phyloP scores from a whole-genome alignment of 75 land plant species.

The Pinus tabuliformis region DNA sequence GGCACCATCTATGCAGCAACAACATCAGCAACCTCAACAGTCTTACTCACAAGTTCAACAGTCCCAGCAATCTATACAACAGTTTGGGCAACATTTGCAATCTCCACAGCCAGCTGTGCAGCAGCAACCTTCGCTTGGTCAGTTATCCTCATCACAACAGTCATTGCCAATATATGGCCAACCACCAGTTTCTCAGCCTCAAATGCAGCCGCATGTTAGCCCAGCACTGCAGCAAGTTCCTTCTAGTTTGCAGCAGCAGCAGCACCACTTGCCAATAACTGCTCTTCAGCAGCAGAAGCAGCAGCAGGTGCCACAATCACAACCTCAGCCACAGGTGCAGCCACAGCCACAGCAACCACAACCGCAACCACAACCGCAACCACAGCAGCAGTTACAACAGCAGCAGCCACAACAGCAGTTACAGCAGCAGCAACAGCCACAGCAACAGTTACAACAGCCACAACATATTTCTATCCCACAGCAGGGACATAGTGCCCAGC shows the following conservation, averaged over 20 bases:
- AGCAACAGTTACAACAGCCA: constrained; percentile 4
- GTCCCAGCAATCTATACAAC: constrained; percentile 20
- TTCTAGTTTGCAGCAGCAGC: constrained; percentile 17
- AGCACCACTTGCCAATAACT: constrained; percentile 10
- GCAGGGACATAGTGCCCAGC: constrained; percentile 3
- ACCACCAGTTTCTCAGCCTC: constrained; percentile 28
- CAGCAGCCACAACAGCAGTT: constrained; percentile 52
- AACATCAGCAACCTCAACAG: constrained; percentile 20
- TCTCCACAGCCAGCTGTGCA: constrained; percentile 23
- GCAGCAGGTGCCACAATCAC: constrained; percentile 43
- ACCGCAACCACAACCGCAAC: constrained; percentile 25
- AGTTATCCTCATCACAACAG: constrained; percentile 32
- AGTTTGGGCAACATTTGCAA: constrained; percentile 34
- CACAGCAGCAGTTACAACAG: constrained; percentile 29
- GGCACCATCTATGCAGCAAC: constrained; percentile 35
- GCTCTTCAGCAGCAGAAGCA: constrained; percentile 38
- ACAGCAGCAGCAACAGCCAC: constrained; percentile 9
- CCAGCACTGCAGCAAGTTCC: constrained; percentile 21
- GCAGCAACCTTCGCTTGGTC: constrained; percentile 33
- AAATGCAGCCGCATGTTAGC: constrained; percentile 27
- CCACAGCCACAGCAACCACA: constrained; percentile 40
- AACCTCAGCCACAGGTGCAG: constrained; percentile 36
- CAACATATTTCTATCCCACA: constrained; percentile 9
- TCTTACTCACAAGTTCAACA: constrained; percentile 34
- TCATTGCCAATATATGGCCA: constrained; percentile 24